A percentile compares a stretch with the other conserved stretches of the same genome.
Evolutionary conservation across 2,329 filamentous ascomycete species (phyloP).

Genomic region (Clonostachys rhizophaga): DNA sequence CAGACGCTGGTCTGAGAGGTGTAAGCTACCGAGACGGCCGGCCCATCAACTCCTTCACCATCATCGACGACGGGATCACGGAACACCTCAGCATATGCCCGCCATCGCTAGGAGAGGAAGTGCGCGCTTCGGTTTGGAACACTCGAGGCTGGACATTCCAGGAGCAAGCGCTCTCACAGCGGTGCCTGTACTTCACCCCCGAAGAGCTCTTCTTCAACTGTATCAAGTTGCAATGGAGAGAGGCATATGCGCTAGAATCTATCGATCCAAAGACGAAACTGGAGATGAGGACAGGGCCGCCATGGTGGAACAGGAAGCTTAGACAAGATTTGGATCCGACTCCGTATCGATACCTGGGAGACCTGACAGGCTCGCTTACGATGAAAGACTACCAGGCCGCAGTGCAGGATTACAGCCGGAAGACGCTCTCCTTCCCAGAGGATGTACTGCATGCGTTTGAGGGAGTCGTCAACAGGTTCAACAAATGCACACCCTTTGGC

Average conservation of each 20-base stretch:
- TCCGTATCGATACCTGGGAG: constrained; percentile 4
- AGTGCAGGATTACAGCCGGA: constrained; percentile 4
- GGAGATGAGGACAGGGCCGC: constrained; percentile 4
- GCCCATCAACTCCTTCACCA: not conserved
- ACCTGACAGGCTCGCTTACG: constrained; percentile 1
- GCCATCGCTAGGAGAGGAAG: constrained; percentile 2
- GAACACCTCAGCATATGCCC: constrained; percentile 2
- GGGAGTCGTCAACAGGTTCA: constrained; percentile 5
- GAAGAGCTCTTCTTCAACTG: constrained; percentile 5
- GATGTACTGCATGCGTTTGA: constrained; percentile 5
- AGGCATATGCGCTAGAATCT: constrained; percentile 2
- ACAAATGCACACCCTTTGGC: not conserved
- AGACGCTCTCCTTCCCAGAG: constrained; percentile 1
- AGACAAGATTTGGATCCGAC: constrained; percentile 5
- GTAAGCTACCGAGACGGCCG: constrained; percentile 1
- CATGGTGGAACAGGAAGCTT: constrained; percentile 7
- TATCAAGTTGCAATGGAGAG: constrained; percentile 1
- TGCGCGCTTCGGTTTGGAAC: constrained; percentile 2
- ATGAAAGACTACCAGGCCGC: constrained; percentile 4
- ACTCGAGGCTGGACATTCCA: constrained; percentile 8
- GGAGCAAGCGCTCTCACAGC: constrained; percentile 7
- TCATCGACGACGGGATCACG: constrained; percentile 1
- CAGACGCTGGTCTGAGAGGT: constrained; percentile 1
- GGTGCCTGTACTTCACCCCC: constrained; percentile 5
- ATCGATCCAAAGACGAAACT: not conserved